Conservation (phyloP, 129 eudicot genomes). For the Lactuca saligna region DNA sequence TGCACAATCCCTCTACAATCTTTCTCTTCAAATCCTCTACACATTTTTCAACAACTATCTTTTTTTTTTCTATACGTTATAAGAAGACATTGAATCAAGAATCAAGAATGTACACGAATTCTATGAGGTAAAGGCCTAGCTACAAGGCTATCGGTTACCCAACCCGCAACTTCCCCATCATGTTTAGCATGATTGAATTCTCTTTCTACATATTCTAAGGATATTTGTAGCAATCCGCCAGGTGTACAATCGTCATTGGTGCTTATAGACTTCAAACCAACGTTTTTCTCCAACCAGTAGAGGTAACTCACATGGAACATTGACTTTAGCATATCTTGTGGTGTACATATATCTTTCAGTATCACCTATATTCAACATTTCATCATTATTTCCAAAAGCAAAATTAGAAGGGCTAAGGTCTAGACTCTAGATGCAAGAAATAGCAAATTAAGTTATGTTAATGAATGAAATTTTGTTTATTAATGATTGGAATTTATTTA, state of each 20-base stretch:
- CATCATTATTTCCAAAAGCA: no score
- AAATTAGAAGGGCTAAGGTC: no score
- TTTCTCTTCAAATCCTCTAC: neutral
- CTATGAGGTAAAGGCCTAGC: conserved; percentile 88
- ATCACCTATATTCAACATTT: conserved; percentile 49
- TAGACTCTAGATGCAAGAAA: no score
- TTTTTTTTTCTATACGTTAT: conserved; percentile 15
- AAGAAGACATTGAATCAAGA: neutral
- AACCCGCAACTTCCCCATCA: conserved; percentile 82
- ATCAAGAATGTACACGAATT: conserved; percentile 41
- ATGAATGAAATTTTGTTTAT: no score
- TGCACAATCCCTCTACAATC: conserved; percentile 3
- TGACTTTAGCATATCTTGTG: conserved; percentile 93
- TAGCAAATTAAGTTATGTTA: no score
- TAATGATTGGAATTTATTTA: conserved; percentile 3
- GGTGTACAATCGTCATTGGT: conserved; percentile 63
- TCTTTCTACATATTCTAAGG: conserved; percentile 76
- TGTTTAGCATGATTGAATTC: conserved; percentile 79
- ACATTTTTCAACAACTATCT: neutral
- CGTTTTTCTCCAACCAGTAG: conserved; percentile 86
- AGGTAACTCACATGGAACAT: conserved; percentile 81
- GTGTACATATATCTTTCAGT: conserved; percentile 68
- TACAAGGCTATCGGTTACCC: conserved; percentile 83
- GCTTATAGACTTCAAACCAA: conserved; percentile 61
- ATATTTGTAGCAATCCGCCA: conserved; percentile 75